phyloP scores from a whole-genome alignment of 2,329 filamentous ascomycete genomes.

The Monosporascus sp. region DNA sequence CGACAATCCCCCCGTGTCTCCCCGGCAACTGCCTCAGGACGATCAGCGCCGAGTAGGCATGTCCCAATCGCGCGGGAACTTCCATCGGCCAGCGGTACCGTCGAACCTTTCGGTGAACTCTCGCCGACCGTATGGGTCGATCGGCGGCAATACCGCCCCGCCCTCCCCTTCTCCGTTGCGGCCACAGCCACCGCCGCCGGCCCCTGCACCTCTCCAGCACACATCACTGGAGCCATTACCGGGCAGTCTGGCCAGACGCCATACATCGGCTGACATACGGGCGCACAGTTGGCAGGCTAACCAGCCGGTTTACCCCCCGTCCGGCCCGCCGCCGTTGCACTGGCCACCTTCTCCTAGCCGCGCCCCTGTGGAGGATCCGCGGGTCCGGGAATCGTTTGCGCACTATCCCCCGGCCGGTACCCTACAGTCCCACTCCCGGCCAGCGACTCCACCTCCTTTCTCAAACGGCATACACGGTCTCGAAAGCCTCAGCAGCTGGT shows the following conservation, averaged over 20 bases:
- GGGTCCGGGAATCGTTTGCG: conserved; percentile 50
- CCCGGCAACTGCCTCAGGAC: conserved; percentile 80
- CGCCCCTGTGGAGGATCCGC: conserved; percentile 45
- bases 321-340: conserved; percentile 46
- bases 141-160: conserved; percentile 61
- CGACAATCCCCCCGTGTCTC: conserved; percentile 78
- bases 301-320: conserved; percentile 60
- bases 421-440: conserved; percentile 46
- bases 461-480: conserved; percentile 46
- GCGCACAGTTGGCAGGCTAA: conserved; percentile 72
- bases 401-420: conserved; percentile 44
- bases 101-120: conserved; percentile 76
- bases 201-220: conserved; percentile 55
- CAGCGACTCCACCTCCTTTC: conserved; percentile 48
- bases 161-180: conserved; percentile 71
- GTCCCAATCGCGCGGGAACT: conserved; percentile 53
- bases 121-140: conserved; percentile 78
- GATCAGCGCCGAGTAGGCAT: conserved; percentile 70
- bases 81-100: conserved; percentile 73
- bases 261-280: conserved; percentile 94
- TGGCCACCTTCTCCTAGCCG: conserved; percentile 54
- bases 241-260: conserved; percentile 70
- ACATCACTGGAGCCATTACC: conserved; percentile 58
- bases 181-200: conserved; percentile 59
- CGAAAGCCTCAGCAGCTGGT: conserved; percentile 44